Evolutionary conservation across 108 stramenopile species (phyloP).

Genomic region (Skeletonema grethae): DNA sequence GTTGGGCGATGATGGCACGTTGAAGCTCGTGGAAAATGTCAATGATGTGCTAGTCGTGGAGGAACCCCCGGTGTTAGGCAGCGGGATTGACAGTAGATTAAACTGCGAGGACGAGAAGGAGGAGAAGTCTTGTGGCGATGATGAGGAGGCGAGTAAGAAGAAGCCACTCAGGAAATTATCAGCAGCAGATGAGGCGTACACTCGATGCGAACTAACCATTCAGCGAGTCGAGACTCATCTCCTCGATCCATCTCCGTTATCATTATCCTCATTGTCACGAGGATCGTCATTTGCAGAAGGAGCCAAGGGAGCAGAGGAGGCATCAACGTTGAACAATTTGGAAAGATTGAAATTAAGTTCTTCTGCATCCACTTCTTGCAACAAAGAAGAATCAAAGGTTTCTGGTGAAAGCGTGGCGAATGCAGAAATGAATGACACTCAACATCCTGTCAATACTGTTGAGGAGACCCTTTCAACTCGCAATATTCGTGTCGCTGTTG

Average conservation of each 20-base stretch:
- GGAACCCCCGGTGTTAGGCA: slow-evolving; percentile 45
- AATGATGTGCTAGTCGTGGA: slow-evolving; percentile 37
- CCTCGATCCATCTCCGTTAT: slow-evolving; percentile 71
- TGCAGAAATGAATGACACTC: neutral
- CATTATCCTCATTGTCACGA: slow-evolving; percentile 38
- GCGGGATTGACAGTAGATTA: neutral
- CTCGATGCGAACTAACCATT: slow-evolving; percentile 72
- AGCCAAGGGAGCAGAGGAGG: slow-evolving; percentile 26
- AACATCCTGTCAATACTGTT: slow-evolving; percentile 32
- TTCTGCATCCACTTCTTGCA: neutral
- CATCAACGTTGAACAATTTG: slow-evolving; percentile 21
- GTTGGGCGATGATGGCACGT: slow-evolving; percentile 37
- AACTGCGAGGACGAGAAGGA: slow-evolving; percentile 51
- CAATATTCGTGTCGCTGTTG: slow-evolving; percentile 93
- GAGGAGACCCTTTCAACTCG: slow-evolving; percentile 77
- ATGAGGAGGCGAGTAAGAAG: slow-evolving; percentile 1
- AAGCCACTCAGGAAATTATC: slow-evolving; percentile 14
- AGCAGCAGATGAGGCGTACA: slow-evolving; percentile 55
- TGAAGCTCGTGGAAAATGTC: slow-evolving; percentile 20
- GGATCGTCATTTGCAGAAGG: slow-evolving; percentile 28
- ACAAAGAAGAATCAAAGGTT: neutral
- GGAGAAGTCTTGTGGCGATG: slow-evolving; percentile 23
- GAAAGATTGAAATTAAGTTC: slow-evolving; percentile 7
- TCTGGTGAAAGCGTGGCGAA: slow-evolving; percentile 14
- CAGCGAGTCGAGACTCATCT: slow-evolving; percentile 85